Conservation (phyloP, 306 rosid genomes). For the Macrotyloma uniflorum region DNA sequence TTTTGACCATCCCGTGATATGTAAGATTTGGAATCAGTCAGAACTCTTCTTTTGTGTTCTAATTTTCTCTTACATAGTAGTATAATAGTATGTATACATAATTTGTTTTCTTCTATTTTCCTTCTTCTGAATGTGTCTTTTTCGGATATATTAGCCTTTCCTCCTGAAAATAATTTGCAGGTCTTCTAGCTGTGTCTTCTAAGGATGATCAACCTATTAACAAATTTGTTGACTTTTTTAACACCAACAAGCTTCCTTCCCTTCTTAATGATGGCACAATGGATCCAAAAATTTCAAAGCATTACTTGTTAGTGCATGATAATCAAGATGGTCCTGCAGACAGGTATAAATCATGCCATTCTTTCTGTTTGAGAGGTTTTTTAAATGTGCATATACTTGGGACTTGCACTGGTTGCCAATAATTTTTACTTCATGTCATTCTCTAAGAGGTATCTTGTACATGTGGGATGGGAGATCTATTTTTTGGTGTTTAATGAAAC, state of each 20-base stretch:
- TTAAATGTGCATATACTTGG: neutral
- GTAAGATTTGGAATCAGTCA: constrained; percentile 59
- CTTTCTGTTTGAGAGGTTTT: constrained; percentile 27
- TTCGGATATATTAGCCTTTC: constrained; percentile 23
- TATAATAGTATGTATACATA: constrained; percentile 3
- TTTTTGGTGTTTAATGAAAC: constrained; percentile 29
- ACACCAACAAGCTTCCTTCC: constrained; percentile 80
- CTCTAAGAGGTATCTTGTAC: constrained; percentile 11
- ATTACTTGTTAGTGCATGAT: constrained; percentile 89
- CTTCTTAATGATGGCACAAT: constrained; percentile 85
- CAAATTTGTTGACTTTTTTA: constrained; percentile 76
- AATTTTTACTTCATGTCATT: constrained; percentile 6
- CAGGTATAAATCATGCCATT: constrained; percentile 56
- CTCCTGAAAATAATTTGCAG: constrained; percentile 55
- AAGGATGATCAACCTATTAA: constrained; percentile 89
- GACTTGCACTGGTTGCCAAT: neutral
- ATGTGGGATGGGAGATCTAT: constrained; percentile 20
- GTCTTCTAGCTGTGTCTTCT: constrained; percentile 91
- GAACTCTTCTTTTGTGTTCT: constrained; percentile 22
- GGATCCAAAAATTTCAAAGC: constrained; percentile 94
- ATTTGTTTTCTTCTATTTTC: constrained; percentile 11
- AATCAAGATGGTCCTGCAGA: constrained; percentile 81
- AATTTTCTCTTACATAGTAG: constrained; percentile 15
- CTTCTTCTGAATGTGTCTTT: constrained; percentile 16
- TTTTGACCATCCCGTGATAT: constrained; percentile 99